Evolutionary conservation across 768 basidiomycete genomes (phyloP), one percentile per base, ranked within the genome.

Genomic region (Naematelia aurantialba): DNA sequence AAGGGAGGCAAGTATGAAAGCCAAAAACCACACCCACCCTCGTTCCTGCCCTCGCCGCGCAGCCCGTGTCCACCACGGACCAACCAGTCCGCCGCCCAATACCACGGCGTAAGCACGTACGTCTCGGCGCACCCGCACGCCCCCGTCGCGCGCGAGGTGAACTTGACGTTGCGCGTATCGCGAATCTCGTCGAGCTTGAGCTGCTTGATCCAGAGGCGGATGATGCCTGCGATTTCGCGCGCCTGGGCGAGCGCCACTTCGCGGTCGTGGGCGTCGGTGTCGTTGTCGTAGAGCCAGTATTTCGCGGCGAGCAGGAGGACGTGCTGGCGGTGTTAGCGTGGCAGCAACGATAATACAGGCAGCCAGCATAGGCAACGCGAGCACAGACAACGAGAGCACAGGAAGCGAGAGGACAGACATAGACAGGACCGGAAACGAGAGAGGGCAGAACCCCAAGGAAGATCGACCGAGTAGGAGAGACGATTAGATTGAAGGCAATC

Each of bases 81-180:
- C 52, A 67, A 54, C 21, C 42, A 39, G 8, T 64, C 56, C 17
- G 62, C 62, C 13, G 58, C 50, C 55, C 55, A 56, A 24, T 46
- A 61, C 56, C 62, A 61, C 5, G 44, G 48, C 17, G 31, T 59
- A 4, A 63, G 42, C 22, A 54, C 17, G 54, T 67, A 67, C 17
- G 62, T 59, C 8, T 62, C 66, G 5, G 55, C 61, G 5, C 63
- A 45, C 19, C 66, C 66, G 24, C 55, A 29, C 21, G 25, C 44
- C 13, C 26, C 30, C 30, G 61, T 21, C 12, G 34, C 50, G 5
- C 3, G n/a, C n/a, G 25, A n/a, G 25, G 22, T 51, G 24, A 45
- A 17, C 14, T 25, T 44, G 12, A 19, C 30, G 1, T 25, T 30
- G 19, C 12, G 21, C 21, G 22, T 17, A 30, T 34, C 44, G 5